Base-by-base conservation (phyloP, 2,329 filamentous ascomycete genomes). In the Cladophialophora immunda region DNA sequence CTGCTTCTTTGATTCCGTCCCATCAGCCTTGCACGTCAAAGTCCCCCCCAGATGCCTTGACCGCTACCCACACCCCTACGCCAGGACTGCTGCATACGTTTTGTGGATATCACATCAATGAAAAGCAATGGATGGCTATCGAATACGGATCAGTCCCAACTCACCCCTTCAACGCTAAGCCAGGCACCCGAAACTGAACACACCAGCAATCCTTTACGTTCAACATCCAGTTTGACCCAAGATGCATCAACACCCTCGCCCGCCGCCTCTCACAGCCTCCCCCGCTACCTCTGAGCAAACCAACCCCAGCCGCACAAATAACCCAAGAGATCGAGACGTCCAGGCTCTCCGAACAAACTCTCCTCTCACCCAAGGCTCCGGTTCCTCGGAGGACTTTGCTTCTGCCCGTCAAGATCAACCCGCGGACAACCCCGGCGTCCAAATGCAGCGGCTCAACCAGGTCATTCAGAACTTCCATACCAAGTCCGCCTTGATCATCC, bases 391-490 rank as follows among this genome's bases (percentile, higher is more conserved):
- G 32, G 81, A 80, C 62, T 77, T 82, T 70, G 82, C 82, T 71
- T 72, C 79, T 58, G 68, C 76, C 17, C 76, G 77, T 57, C 75
- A 79, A 69, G 79, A 81, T 32, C 81, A 79, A 55, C 78, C 78
- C 64, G 76, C 78, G 53, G 76, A 81, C 52, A 79, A 83, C 29
- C 86, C 87, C 55, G 87, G 86, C 62, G 86, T 84, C 73, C 92
- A 94, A 72, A 81, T 90, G 77, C 88, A 86, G 80, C 95, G 95
- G 82, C 84, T 97, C 73, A 95, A 96, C 78, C 93, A 97, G 81
- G 95, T 98, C 75, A 90, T 97, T 74, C 92, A 97, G 93, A 97
- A 97, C 77, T 95, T 97, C 79, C 92, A 94, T 78, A 89, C 89
- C 72, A 98, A 97, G 82, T 90, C 92, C 38, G 92, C 93, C 45